Conservation (phyloP, 352 stramenopile species). For the Globisporangium acanthophoron region DNA sequence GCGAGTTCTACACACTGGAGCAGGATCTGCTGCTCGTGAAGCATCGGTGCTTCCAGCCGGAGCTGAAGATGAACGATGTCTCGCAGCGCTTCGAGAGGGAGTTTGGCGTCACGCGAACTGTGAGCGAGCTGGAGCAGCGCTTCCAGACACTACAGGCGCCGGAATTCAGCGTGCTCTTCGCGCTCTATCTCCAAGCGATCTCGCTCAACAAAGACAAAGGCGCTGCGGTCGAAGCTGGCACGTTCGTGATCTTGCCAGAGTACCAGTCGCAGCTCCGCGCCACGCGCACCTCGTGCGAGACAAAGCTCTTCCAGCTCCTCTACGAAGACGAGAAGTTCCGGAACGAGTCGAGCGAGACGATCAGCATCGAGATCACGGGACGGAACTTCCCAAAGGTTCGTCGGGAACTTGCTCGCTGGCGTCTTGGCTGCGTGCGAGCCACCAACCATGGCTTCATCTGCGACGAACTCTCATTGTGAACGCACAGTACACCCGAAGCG, state of each 20-base stretch:
- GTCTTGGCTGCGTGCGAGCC: too few relatives aligned
- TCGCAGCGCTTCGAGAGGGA: slow-evolving; percentile 35
- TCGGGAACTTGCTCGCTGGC: neutral
- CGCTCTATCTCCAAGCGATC: slow-evolving; percentile 43
- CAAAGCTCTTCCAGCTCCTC: slow-evolving; percentile 54
- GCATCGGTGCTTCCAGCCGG: slow-evolving; percentile 50
- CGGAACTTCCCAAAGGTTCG: slow-evolving; percentile 57
- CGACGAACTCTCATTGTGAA: neutral
- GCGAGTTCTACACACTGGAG: slow-evolving; percentile 36
- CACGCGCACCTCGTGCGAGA: slow-evolving; percentile 50
- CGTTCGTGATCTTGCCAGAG: slow-evolving; percentile 31
- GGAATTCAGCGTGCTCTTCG: slow-evolving; percentile 33
- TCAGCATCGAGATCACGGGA: slow-evolving; percentile 49
- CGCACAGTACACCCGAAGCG: slow-evolving; percentile 33
- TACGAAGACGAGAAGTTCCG: slow-evolving; percentile 58
- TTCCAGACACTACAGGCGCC: slow-evolving; percentile 35
- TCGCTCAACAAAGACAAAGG: slow-evolving; percentile 30
- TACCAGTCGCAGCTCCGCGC: slow-evolving; percentile 48
- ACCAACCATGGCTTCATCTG: neutral
- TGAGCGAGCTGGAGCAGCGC: slow-evolving; percentile 32
- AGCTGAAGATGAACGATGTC: slow-evolving; percentile 30
- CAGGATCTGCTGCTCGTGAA: slow-evolving; percentile 65
- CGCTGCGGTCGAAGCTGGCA: slow-evolving; percentile 12
- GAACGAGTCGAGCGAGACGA: slow-evolving; percentile 32
- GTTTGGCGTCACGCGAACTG: slow-evolving; percentile 27